Evolutionary conservation across 441 rosid species (phyloP), one percentile per base, ranked within the genome.

Genomic region (Cnidoscolus chayamansa): DNA sequence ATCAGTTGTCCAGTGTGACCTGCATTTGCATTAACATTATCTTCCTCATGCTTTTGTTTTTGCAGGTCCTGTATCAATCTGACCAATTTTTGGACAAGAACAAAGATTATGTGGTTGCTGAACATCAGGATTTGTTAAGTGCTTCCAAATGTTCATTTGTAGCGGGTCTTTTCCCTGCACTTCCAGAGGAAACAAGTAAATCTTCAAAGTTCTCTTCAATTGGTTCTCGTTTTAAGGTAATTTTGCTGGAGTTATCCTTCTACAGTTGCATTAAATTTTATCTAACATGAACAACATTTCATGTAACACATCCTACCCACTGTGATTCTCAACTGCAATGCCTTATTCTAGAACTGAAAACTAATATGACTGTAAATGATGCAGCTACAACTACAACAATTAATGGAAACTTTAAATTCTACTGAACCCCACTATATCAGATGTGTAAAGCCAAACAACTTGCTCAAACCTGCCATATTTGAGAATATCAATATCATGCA

Each of bases 401-500:
- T 96, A 72, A 96, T 96, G 99, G 99, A 93, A 0, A 96, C 97
- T 25, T 77, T 96, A 74, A 96, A 89, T 81, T 96, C 97, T 73
- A 96, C 99, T 0, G 94, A 96, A 78, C 99, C 99, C 70, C 97
- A 96, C 82, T 93, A 96, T 79, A 83, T 96, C 77, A 86, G 99
- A 91, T 96, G 99, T 81, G 97, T 96, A 67, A 96, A 93, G 86
- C 99, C 98, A 69, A 93, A 96, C 80, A 96, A 93, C 84, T 86
- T 78, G 65, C 88, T 96, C 56, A 96, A 93, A 80, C 99, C 99
- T 69, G 92, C 97, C 32, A 69, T 96, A 77, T 96, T 96, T 80
- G 99, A 96, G 88, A 96, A 96, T 84, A 85, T 86, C 76, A 96
- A 96, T 76, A 86, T 93, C 86, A 90, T 96, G 97, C 98, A 96